Evolutionary conservation across 2,329 filamentous ascomycete genomes (phyloP).

Genomic region (Phaeophleospora eucalypticola): DNA sequence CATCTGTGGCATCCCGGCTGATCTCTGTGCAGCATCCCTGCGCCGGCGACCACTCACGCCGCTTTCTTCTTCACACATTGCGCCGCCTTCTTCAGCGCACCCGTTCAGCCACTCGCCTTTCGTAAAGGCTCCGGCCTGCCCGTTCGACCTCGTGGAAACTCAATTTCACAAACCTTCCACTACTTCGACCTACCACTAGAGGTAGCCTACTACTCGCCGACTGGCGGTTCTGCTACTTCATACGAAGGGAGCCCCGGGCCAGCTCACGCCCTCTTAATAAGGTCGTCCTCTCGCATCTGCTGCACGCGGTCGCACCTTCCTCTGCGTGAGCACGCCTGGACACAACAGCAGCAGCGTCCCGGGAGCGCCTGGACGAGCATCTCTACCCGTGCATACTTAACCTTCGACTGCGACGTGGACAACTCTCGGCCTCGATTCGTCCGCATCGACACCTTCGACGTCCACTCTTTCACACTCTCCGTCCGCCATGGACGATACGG

Average conservation of each 20-base stretch:
- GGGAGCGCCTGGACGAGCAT: not conserved
- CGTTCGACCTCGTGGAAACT: no score
- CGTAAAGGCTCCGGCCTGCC: no score
- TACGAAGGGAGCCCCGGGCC: not conserved
- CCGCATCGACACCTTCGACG: not conserved
- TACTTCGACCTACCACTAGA: no score
- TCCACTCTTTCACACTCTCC: conserved; percentile 2
- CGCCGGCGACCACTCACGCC: no score
- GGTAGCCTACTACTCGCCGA: no score
- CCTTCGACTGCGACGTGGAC: not conserved
- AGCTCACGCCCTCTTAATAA: not conserved
- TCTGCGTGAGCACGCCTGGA: not conserved
- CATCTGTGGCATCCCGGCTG: no score
- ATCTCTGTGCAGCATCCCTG: no score
- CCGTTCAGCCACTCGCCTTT: no score
- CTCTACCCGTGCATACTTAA: not conserved
- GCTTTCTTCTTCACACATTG: no score
- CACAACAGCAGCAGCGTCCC: not conserved
- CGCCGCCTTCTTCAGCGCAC: no score
- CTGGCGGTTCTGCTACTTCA: not conserved
- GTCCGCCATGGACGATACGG: conserved; percentile 15
- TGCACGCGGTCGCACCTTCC: conserved; percentile 1
- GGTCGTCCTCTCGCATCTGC: not conserved
- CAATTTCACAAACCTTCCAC: no score
- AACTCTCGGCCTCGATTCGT: not conserved